These are phyloP conservation scores for Phytopythium cucurbitacearum DNA, from an alignment of 352 stramenopile species.

Conservation along the genomic window DNA sequence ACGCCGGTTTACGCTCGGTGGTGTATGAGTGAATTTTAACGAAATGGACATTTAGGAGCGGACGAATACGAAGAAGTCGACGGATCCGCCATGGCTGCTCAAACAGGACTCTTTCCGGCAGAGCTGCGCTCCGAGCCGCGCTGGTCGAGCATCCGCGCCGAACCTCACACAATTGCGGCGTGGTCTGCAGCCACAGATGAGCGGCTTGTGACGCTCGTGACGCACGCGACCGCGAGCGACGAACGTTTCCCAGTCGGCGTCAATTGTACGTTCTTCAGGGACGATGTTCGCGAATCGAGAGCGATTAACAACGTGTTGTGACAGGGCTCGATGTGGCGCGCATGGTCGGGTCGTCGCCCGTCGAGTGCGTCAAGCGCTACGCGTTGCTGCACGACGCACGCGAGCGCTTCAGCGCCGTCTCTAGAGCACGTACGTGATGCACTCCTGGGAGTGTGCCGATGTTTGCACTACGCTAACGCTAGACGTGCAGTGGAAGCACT, in stretches of 20 bases:
- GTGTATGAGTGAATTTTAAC: too few species aligned
- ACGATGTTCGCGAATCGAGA: neutral
- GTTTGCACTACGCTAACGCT: neutral
- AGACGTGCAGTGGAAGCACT: constrained; percentile 2
- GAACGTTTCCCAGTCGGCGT: constrained; percentile 80
- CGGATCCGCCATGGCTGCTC: too few species aligned
- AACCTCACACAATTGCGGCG: constrained; percentile 14
- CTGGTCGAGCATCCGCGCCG: constrained; percentile 58
- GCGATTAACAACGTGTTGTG: constrained; percentile 1
- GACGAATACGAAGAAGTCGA: too few species aligned
- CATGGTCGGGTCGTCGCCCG: constrained; percentile 46
- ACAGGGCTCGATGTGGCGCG: constrained; percentile 69
- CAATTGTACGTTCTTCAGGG: constrained; percentile 52
- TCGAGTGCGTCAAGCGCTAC: constrained; percentile 83
- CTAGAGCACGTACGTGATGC: constrained; percentile 2
- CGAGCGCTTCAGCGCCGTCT: constrained; percentile 23
- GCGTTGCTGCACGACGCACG: constrained; percentile 55
- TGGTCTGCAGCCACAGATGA: constrained; percentile 55
- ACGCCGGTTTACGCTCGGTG: too few species aligned
- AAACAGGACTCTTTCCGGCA: constrained; percentile 14
- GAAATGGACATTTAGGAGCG: too few species aligned
- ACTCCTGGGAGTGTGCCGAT: neutral
- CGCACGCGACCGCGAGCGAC: constrained; percentile 59
- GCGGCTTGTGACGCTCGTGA: constrained; percentile 57
- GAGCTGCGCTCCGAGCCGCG: constrained; percentile 61